Conservation (phyloP, 139 green algal genomes). For the Chlamydomonas eustigma region DNA sequence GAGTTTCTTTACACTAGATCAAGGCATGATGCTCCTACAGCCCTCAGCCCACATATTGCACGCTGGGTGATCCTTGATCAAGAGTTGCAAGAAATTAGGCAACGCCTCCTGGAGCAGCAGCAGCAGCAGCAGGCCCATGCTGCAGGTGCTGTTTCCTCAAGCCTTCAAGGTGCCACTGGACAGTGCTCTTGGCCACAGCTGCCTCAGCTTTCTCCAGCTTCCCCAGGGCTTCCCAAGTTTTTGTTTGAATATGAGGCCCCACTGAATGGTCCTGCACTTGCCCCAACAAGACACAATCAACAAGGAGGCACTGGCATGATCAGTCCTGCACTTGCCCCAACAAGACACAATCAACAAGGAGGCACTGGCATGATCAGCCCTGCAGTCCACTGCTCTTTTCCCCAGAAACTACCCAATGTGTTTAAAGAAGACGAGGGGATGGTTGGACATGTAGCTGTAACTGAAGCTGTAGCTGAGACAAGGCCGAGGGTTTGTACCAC, state of each 20-base stretch:
- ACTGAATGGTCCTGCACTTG: too few species aligned
- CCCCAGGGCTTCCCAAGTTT: slow-evolving; percentile 21
- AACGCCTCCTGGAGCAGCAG: background rate
- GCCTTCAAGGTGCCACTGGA: too few species aligned
- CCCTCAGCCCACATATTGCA: background rate
- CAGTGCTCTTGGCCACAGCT: too few species aligned
- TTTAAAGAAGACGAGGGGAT: background rate
- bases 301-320: background rate
- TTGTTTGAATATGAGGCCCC: slow-evolving; percentile 35
- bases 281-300: too few species aligned
- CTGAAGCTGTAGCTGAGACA: too few species aligned
- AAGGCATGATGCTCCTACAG: background rate
- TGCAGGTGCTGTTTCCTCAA: background rate
- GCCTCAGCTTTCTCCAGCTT: background rate
- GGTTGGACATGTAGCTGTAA: too few species aligned
- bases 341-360: background rate
- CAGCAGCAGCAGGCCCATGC: too few species aligned
- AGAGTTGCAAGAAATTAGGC: background rate
- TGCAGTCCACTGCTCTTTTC: background rate
- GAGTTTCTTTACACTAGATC: too few species aligned
- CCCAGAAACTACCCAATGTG: background rate
- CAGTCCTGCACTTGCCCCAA: background rate
- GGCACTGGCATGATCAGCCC: background rate
- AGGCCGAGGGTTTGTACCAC: too few species aligned
- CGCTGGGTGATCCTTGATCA: background rate